phyloP scores from a whole-genome alignment of 208 protist genomes.

The Acanthamoeba royreba region DNA sequence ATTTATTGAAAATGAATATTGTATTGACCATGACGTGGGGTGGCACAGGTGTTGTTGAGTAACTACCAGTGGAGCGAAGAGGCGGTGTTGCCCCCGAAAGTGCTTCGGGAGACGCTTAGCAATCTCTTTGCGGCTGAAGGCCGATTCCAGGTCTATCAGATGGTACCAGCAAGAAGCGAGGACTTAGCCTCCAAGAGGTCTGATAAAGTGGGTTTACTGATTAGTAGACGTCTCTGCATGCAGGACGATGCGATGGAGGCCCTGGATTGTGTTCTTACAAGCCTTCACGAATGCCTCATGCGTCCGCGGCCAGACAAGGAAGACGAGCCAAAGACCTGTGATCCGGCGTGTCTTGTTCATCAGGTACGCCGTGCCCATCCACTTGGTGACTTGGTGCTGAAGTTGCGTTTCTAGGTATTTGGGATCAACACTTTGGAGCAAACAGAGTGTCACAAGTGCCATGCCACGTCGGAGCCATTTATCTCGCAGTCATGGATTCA shows the following conservation, averaged over 20 bases:
- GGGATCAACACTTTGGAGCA: not conserved
- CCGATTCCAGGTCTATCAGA: not conserved
- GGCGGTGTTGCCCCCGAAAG: not conserved
- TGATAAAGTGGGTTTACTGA: not conserved
- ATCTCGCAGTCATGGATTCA: not conserved
- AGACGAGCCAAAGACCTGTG: not conserved
- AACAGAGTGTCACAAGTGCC: not conserved
- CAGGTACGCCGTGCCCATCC: not conserved
- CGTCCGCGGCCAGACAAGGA: not conserved
- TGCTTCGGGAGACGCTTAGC: not conserved
- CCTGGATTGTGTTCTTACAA: not conserved
- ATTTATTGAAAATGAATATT: too few relatives aligned
- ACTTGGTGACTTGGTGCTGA: too few relatives aligned
- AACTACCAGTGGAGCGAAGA: not conserved
- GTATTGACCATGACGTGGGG: too few relatives aligned
- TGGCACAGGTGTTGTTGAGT: not conserved
- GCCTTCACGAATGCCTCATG: not conserved
- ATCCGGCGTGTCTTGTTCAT: not conserved
- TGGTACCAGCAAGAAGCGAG: too few relatives aligned
- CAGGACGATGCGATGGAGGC: not conserved
- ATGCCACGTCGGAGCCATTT: not conserved
- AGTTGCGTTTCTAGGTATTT: not conserved
- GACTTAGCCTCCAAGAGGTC: not conserved
- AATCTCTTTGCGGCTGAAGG: not conserved
- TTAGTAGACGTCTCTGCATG: not conserved